phyloP scores from a whole-genome alignment of 1,139 yeast genomes.

The Taphrina deformans region DNA sequence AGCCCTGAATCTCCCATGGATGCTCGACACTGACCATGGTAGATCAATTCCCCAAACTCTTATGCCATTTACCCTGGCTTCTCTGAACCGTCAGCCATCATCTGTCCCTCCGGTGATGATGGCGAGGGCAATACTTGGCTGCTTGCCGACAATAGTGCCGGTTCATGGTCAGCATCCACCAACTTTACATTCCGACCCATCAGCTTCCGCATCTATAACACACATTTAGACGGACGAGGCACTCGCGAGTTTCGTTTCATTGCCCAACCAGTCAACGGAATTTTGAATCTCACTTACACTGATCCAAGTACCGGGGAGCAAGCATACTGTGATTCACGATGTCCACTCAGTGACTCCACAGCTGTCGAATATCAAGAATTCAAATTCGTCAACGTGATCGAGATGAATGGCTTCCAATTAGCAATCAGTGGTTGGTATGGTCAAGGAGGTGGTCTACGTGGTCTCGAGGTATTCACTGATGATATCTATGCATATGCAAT shows the following conservation, averaged over 20 bases:
- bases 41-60: conserved; percentile 39
- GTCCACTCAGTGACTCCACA: conserved; percentile 60
- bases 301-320: conserved; percentile 64
- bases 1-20: conserved; percentile 57
- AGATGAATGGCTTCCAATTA: conserved; percentile 64
- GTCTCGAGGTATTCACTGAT: conserved; percentile 70
- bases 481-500: conserved; percentile 65
- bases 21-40: conserved; percentile 50
- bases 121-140: conserved; percentile 56
- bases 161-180: conserved; percentile 66
- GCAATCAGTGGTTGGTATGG: conserved; percentile 73
- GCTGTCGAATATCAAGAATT: conserved; percentile 68
- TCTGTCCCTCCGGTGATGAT: conserved; percentile 57
- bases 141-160: conserved; percentile 55
- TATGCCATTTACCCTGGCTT: conserved; percentile 44
- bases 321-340: conserved; percentile 75
- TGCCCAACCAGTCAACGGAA: conserved; percentile 79
- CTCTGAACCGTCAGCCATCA: conserved; percentile 50
- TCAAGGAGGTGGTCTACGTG: conserved; percentile 63
- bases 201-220: conserved; percentile 67
- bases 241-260: conserved; percentile 69
- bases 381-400: conserved; percentile 68
- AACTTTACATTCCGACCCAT: conserved; percentile 67
- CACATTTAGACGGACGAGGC: conserved; percentile 53
- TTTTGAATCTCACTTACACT: conserved; percentile 83